Conservation (phyloP, 2,329 filamentous ascomycete genomes). For the Magnaporthiopsis incrustans region DNA sequence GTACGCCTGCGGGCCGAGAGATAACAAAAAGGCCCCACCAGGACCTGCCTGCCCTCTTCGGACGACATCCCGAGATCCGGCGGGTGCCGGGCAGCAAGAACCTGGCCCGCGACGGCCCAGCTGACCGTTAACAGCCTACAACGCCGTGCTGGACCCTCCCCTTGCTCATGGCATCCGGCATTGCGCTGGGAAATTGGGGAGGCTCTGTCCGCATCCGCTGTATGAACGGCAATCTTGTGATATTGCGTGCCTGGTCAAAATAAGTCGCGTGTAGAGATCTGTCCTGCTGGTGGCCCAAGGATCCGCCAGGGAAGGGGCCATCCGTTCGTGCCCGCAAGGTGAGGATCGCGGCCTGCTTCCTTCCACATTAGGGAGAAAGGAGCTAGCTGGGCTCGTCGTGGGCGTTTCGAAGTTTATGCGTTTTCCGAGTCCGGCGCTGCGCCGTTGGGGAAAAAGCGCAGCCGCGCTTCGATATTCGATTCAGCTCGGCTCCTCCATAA, state of each 20-base stretch:
- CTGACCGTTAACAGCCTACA: not conserved
- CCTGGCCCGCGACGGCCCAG: not conserved
- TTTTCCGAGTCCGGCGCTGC: not conserved
- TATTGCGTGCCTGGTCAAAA: not conserved
- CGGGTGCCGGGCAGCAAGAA: not conserved
- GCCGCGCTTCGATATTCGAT: not conserved
- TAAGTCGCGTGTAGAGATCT: not conserved
- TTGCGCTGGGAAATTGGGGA: not conserved
- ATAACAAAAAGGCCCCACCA: not conserved
- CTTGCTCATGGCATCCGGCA: not conserved
- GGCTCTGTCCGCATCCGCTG: no score
- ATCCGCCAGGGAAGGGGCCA: not conserved
- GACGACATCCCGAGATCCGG: not conserved
- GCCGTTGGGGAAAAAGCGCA: not conserved
- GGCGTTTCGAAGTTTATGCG: not conserved
- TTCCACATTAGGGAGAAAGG: not conserved
- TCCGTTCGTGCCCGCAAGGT: not conserved
- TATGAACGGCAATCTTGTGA: not conserved
- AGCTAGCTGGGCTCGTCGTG: not conserved
- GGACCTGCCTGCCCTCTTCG: not conserved
- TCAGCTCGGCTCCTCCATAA: not conserved
- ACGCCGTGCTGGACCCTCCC: no score
- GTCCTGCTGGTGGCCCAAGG: not conserved
- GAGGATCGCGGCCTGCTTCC: not conserved
- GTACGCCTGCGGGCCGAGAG: not conserved